Evolutionary conservation across 495 filamentous ascomycete genomes (phyloP).

Genomic region (Aspergillus bertholletiae): DNA sequence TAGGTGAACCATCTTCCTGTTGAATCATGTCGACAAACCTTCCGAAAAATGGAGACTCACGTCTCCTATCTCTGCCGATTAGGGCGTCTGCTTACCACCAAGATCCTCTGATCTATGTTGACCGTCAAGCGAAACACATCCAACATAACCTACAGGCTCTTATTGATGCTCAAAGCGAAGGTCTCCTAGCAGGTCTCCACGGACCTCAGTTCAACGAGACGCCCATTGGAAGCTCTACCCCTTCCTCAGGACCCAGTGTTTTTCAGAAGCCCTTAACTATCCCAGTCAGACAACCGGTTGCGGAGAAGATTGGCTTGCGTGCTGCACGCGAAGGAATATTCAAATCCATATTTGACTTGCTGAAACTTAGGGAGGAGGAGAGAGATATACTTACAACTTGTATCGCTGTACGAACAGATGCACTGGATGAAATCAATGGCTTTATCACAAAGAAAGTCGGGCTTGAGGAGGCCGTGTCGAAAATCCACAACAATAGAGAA

Average conservation of each 20-base stretch:
- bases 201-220: slow-evolving; percentile 30
- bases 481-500: slow-evolving; percentile 36
- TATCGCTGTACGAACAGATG: slow-evolving; percentile 52
- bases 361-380: slow-evolving; percentile 71
- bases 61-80: slow-evolving; percentile 24
- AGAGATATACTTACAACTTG: slow-evolving; percentile 55
- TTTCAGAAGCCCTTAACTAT: slow-evolving; percentile 36
- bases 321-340: slow-evolving; percentile 70
- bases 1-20: slow-evolving; percentile 4
- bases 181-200: slow-evolving; percentile 56
- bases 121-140: slow-evolving; percentile 50
- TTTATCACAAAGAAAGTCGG: slow-evolving; percentile 52
- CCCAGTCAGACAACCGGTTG: slow-evolving; percentile 60
- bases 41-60: slow-evolving; percentile 21
- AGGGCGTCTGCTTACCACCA: slow-evolving; percentile 28
- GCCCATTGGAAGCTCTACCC: slow-evolving; percentile 46
- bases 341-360: slow-evolving; percentile 65
- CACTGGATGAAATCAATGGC: slow-evolving; percentile 56
- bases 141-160: slow-evolving; percentile 74
- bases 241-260: slow-evolving; percentile 26
- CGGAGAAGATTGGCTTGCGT: slow-evolving; percentile 55
- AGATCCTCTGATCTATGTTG: slow-evolving; percentile 40
- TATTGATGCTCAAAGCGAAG: slow-evolving; percentile 81
- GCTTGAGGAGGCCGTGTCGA: slow-evolving; percentile 43
- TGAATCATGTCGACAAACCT: slow-evolving; percentile 33